Percentiles rank a stretch among this genome's conserved stretches.
Conservation (phyloP, 768 basidiomycete species). For the Rhodotorula paludigena region DNA sequence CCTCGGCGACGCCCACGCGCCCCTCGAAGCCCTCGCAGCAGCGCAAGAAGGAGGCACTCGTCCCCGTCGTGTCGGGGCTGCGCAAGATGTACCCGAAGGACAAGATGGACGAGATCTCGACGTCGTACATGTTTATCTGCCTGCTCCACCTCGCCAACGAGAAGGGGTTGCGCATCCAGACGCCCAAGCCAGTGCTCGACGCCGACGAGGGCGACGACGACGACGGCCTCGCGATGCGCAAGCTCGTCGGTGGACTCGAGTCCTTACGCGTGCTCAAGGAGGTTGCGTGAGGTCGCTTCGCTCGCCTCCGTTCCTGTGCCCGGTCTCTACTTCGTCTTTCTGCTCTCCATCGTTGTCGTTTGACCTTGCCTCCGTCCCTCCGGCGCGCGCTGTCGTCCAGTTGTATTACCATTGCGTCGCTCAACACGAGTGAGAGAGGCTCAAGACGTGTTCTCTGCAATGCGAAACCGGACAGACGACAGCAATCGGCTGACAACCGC, state of each 20-base stretch:
- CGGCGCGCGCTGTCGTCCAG: too few species aligned
- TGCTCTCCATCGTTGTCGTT: neutral
- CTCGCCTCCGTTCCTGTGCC: neutral
- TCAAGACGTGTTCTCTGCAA: too few species aligned
- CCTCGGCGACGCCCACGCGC: neutral
- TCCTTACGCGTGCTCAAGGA: slow-evolving; percentile 32
- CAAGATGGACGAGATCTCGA: slow-evolving; percentile 97
- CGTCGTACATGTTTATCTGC: slow-evolving; percentile 99
- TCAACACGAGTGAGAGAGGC: too few species aligned
- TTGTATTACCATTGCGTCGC: too few species aligned
- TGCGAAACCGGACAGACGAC: too few species aligned
- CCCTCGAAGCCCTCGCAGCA: neutral
- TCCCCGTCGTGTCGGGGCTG: slow-evolving; percentile 68
- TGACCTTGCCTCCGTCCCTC: too few species aligned
- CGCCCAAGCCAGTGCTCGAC: neutral
- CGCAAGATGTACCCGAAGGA: slow-evolving; percentile 78
- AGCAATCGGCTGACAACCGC: too few species aligned
- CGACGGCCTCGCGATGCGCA: slow-evolving; percentile 17
- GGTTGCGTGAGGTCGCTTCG: neutral
- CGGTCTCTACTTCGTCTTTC: neutral
- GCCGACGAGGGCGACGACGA: slow-evolving; percentile 10
- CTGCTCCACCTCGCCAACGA: slow-evolving; percentile 94
- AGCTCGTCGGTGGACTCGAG: slow-evolving; percentile 32
- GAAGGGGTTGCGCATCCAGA: slow-evolving; percentile 72
- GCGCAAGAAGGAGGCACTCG: slow-evolving; percentile 24